These are phyloP conservation scores for Alternaria alternata DNA, from an alignment of 2,329 filamentous ascomycete species.

Conservation along the genomic window DNA sequence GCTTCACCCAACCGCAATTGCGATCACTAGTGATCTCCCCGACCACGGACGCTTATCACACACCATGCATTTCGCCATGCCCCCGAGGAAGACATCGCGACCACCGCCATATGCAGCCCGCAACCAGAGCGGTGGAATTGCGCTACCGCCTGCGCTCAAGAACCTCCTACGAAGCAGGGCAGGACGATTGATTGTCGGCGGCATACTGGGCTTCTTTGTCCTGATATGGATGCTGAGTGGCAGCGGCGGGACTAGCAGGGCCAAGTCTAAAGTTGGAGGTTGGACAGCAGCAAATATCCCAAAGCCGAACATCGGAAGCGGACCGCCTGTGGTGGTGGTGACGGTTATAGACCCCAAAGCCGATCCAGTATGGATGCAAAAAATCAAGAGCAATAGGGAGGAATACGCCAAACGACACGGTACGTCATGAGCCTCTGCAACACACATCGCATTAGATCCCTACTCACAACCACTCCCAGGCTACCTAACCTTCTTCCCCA, in stretches of 20 bases:
- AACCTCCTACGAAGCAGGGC: slow-evolving; percentile 61
- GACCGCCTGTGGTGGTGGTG: slow-evolving; percentile 74
- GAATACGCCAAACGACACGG: slow-evolving; percentile 88
- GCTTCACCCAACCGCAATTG: slow-evolving; percentile 11
- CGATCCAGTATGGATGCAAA: slow-evolving; percentile 72
- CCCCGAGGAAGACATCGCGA: slow-evolving; percentile 82
- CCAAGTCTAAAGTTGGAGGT: slow-evolving; percentile 16
- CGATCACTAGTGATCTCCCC: slow-evolving; percentile 20
- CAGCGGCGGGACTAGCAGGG: slow-evolving; percentile 29
- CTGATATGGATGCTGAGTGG: slow-evolving; percentile 49
- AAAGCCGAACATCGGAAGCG: slow-evolving; percentile 53
- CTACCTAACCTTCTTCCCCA: slow-evolving; percentile 85
- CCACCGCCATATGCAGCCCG: slow-evolving; percentile 74
- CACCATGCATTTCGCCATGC: slow-evolving; percentile 85
- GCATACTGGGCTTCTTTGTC: slow-evolving; percentile 63
- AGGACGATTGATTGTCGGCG: slow-evolving; percentile 66
- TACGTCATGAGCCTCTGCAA: slow-evolving; percentile 47
- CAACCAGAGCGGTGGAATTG: slow-evolving; percentile 54
- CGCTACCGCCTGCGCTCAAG: slow-evolving; percentile 57
- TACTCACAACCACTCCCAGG: slow-evolving; percentile 60
- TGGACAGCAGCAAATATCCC: slow-evolving; percentile 29
- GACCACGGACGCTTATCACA: slow-evolving; percentile 21
- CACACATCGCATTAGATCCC: not conserved
- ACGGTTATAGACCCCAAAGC: slow-evolving; percentile 79
- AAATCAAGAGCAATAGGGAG: slow-evolving; percentile 81